Evolutionary conservation across 306 rosid genomes (phyloP).

Genomic region (Prunus campanulata): DNA sequence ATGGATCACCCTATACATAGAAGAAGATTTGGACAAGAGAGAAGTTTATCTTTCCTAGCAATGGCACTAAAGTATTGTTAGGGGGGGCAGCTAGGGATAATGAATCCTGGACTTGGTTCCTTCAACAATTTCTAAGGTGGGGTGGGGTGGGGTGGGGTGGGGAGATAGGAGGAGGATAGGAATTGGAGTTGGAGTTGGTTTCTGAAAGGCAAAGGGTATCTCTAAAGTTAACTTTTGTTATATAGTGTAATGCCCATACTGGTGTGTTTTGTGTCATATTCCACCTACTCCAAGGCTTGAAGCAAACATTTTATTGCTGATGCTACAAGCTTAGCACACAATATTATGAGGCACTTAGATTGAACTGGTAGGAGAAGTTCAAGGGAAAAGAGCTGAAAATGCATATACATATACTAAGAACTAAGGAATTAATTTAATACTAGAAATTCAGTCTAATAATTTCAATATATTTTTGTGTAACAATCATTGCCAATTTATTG

Average conservation of each 20-base stretch:
- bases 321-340: background rate
- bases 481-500: background rate
- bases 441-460: background rate
- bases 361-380: background rate
- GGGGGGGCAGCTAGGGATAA: background rate
- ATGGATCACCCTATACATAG: too few species aligned
- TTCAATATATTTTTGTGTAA: background rate
- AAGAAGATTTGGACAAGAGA: too few species aligned
- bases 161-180: background rate
- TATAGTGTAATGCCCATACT: background rate
- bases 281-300: conserved; percentile 20
- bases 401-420: background rate
- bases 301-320: background rate
- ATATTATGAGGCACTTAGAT: background rate
- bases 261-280: background rate
- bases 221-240: background rate
- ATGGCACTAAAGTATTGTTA: background rate
- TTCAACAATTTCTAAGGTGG: background rate
- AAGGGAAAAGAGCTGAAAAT: background rate
- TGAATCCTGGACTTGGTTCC: background rate
- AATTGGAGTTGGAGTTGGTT: conserved; percentile 6
- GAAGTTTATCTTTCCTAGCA: background rate
- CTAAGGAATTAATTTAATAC: background rate
- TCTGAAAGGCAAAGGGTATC: background rate
- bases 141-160: background rate